These are phyloP conservation scores for Nannochloropsis gaditana DNA, from an alignment of 108 stramenopile genomes.

Conservation along the genomic window DNA sequence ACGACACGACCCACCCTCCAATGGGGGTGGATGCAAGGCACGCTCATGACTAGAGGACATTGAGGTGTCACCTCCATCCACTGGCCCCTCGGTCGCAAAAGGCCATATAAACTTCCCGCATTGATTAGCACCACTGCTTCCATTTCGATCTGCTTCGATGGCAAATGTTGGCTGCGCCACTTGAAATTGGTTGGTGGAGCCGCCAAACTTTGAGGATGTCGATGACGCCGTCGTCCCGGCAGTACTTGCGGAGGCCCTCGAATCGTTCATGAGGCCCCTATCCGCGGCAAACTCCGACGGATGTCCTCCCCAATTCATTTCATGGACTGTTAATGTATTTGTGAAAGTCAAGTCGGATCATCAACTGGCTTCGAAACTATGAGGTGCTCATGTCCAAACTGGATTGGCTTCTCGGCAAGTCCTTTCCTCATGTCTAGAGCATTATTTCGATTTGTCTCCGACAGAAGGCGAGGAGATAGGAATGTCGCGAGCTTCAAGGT, in stretches of 20 bases:
- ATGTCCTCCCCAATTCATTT: conserved; percentile 14
- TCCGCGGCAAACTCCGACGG: background rate
- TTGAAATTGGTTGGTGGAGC: background rate
- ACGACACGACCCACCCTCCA: background rate
- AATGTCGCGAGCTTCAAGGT: too few species aligned
- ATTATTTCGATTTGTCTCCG: too few species aligned
- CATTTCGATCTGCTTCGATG: background rate
- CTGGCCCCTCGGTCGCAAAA: background rate
- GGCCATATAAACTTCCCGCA: background rate
- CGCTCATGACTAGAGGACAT: too few species aligned
- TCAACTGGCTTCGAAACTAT: too few species aligned
- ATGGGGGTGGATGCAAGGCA: background rate
- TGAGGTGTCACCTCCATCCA: background rate
- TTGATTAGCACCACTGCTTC: background rate
- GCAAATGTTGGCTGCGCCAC: background rate
- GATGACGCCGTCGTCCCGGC: background rate
- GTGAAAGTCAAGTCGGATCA: background rate
- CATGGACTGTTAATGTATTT: background rate
- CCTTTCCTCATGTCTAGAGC: too few species aligned
- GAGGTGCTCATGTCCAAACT: too few species aligned
- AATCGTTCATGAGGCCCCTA: too few species aligned
- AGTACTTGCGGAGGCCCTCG: background rate
- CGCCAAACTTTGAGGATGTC: background rate
- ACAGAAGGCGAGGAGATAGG: too few species aligned
- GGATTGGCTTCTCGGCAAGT: too few species aligned